Conservation (phyloP, 306 rosid genomes). For the Prunus davidiana region DNA sequence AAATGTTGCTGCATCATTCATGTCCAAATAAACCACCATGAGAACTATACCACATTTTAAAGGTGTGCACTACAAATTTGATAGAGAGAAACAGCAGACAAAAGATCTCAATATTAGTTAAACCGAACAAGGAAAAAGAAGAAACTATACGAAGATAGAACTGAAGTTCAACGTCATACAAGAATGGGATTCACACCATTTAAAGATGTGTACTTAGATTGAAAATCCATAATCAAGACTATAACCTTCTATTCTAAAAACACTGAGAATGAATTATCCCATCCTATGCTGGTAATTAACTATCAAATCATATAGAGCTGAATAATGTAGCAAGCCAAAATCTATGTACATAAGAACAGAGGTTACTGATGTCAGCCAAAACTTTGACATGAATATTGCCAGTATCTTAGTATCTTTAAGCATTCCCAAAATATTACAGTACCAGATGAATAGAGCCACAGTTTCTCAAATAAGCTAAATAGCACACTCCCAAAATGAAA, state of each 20-base stretch:
- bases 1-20: constrained; percentile 71
- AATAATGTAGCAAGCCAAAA: too few relatives aligned
- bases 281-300: too few relatives aligned
- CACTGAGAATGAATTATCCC: too few relatives aligned
- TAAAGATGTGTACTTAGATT: neutral
- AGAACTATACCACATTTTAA: constrained; percentile 16
- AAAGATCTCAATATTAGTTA: neutral
- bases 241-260: neutral
- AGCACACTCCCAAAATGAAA: too few relatives aligned
- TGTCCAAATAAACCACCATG: constrained; percentile 29
- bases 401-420: too few relatives aligned
- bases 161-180: neutral
- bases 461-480: too few relatives aligned
- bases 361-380: too few relatives aligned
- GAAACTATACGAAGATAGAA: neutral
- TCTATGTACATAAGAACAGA: too few relatives aligned
- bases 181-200: neutral
- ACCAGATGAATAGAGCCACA: too few relatives aligned
- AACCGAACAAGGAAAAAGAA: neutral
- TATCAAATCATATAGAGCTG: too few relatives aligned
- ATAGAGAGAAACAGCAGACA: constrained; percentile 3
- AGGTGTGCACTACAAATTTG: neutral
- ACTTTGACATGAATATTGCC: too few relatives aligned
- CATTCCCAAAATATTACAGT: too few relatives aligned
- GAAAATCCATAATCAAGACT: neutral